Evolutionary conservation across 1,139 yeast species (phyloP).

Genomic region (Eremothecium gossypii): DNA sequence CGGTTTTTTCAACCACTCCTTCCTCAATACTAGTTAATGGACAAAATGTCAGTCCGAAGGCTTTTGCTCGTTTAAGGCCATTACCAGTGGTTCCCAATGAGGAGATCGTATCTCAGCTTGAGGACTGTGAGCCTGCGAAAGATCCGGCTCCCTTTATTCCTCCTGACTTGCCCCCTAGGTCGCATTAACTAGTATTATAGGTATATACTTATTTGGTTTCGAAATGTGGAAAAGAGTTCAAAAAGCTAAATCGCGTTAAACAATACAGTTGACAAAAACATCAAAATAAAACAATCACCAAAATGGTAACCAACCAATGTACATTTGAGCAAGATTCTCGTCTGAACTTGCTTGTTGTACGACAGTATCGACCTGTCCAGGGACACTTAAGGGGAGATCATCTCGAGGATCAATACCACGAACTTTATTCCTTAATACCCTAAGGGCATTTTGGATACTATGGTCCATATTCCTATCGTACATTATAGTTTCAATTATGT

Average conservation of each 20-base stretch:
- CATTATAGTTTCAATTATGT: slow-evolving; percentile 81
- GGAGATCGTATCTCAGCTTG: background rate
- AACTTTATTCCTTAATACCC: slow-evolving; percentile 67
- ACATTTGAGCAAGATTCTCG: slow-evolving; percentile 74
- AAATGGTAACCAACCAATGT: slow-evolving; percentile 90
- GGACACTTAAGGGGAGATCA: slow-evolving; percentile 78
- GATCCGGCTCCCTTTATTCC: background rate
- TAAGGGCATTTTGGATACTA: slow-evolving; percentile 44
- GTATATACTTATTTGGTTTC: too few species aligned
- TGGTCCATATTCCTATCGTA: slow-evolving; percentile 46
- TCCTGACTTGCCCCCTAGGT: background rate
- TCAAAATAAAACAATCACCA: slow-evolving; percentile 30
- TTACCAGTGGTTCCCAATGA: background rate
- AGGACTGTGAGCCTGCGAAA: background rate
- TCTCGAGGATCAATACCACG: slow-evolving; percentile 79
- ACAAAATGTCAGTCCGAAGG: background rate
- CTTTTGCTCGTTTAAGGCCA: background rate
- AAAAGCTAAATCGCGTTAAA: too few species aligned
- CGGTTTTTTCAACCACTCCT: background rate
- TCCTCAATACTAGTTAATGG: background rate
- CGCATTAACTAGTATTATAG: too few species aligned
- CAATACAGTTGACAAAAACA: too few species aligned
- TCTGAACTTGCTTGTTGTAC: slow-evolving; percentile 74
- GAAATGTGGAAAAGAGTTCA: too few species aligned
- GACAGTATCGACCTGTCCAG: slow-evolving; percentile 86